A percentile compares a stretch with the other conserved stretches of the same genome.
Evolutionary conservation across 169 alveolate genomes (phyloP).

Genomic region (Fabrea salina): DNA sequence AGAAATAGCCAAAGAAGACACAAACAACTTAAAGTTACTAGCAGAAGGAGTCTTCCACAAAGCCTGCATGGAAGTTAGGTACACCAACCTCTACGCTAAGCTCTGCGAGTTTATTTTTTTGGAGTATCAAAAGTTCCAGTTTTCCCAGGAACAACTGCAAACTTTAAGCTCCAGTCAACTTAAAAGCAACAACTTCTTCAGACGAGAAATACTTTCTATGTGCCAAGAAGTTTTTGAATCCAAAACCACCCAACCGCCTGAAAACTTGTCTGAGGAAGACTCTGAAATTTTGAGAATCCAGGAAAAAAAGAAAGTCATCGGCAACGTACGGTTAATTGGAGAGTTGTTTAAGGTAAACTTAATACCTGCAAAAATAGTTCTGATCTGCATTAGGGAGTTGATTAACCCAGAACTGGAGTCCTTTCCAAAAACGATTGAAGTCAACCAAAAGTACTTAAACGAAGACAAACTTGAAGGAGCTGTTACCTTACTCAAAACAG

Average conservation of each 20-base stretch:
- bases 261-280: too few relatives aligned
- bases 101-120: too few relatives aligned
- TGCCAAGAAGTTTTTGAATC: slow-evolving; percentile 9
- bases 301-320: neutral
- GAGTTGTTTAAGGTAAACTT: neutral
- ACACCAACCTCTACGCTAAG: slow-evolving; percentile 13
- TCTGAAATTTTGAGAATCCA: too few relatives aligned
- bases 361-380: neutral
- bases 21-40: neutral
- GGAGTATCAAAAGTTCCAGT: too few relatives aligned
- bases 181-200: neutral
- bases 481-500: neutral
- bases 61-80: slow-evolving; percentile 24
- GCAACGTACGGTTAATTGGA: neutral
- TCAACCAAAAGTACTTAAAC: neutral
- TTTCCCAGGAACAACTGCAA: too few relatives aligned
- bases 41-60: slow-evolving; percentile 16
- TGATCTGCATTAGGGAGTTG: neutral
- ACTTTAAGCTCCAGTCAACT: too few relatives aligned
- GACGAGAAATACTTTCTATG: neutral
- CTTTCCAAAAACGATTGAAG: neutral
- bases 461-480: neutral
- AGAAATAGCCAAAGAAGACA: neutral
- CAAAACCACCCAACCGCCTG: neutral
- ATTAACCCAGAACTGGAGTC: neutral